Evolutionary conservation across 2,329 filamentous ascomycete genomes (phyloP), one percentile per base, ranked within the genome.

Genomic region (Colletotrichum musae): DNA sequence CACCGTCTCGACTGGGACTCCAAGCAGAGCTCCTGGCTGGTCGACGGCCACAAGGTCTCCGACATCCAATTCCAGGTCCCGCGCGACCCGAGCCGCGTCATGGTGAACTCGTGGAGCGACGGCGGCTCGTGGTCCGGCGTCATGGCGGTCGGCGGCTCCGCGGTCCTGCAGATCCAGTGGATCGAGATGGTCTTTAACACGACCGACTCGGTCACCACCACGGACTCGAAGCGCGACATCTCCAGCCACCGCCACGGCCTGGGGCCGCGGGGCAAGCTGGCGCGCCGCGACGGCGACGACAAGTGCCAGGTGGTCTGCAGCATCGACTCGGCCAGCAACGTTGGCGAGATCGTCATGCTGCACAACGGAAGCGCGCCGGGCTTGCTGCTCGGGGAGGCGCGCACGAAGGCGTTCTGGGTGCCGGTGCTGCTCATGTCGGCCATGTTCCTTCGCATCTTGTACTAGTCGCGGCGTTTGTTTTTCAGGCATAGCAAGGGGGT

Each of bases 101-200:
- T 88, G 36, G 79, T 91, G 73, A 91, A 91, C 73, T 83, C 87
- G 56, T 91, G 89, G 88, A 86, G 87, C 64, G 85, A 91, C 70
- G 88, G 88, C 21, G 88, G 88, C 5, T 78, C 79, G 56, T 91
- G 88, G 88, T 85, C 84, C 52, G 88, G 88, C 12, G 85, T 87
- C 60, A 90, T 91, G 89, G 83, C 76, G 5, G 74, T 82, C 5
- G 80, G 81, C 4, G 80, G 79, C 12, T 81, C 82, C 52, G 88
- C 88, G 0, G 85, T 83, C 70, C 80, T 91, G 73, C 86, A 91
- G 74, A 83, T 91, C 18, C 86, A 89, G 79, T 91, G 88, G 88
- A 85, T 91, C 52, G 87, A 91, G 74, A 82, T 91, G 77, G 82
- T 88, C 24, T 91, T 86, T 74, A 87, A 88, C 71, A 76, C 74